Percentiles rank a stretch among this genome's conserved stretches.
These are phyloP conservation scores for Macrophomina phaseolina DNA, from an alignment of 2,329 filamentous ascomycete genomes.

Conservation along the genomic window DNA sequence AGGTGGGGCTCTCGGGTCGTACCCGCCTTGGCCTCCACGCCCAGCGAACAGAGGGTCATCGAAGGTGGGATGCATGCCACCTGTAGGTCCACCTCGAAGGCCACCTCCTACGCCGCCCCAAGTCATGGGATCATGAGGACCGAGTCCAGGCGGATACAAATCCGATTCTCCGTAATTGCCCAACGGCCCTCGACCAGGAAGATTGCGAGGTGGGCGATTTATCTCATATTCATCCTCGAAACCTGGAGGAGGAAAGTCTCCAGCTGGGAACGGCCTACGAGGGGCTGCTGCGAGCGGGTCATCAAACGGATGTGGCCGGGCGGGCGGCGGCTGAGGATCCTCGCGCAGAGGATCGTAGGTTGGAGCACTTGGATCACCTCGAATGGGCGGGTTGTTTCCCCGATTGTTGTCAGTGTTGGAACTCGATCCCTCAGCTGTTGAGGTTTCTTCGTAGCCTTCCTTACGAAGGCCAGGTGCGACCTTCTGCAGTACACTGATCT, in stretches of 20 bases:
- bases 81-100: conserved; percentile 64
- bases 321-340: conserved; percentile 59
- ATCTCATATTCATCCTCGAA: conserved; percentile 95
- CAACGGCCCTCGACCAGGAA: conserved; percentile 62
- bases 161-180: conserved; percentile 80
- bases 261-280: conserved; percentile 68
- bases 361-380: conserved; percentile 48
- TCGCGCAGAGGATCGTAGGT: conserved; percentile 45
- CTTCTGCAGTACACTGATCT: conserved; percentile 81
- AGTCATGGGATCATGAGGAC: conserved; percentile 82
- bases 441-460: conserved; percentile 74
- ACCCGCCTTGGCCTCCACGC: conserved; percentile 55
- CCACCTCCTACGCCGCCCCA: conserved; percentile 65
- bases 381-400: conserved; percentile 48
- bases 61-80: conserved; percentile 96
- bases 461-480: conserved; percentile 78
- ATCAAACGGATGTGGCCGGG: conserved; percentile 70
- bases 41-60: conserved; percentile 86
- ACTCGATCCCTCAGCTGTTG: conserved; percentile 1
- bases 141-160: conserved; percentile 83
- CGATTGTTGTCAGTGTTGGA: conserved; percentile 49
- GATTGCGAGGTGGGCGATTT: conserved; percentile 66
- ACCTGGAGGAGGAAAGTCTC: conserved; percentile 81
- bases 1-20: conserved; percentile 77
- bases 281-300: conserved; percentile 69